Evolutionary conservation across 768 basidiomycete species (phyloP), one percentile per base, ranked within the genome.

Genomic region (Trichaptum fuscoviolaceum): DNA sequence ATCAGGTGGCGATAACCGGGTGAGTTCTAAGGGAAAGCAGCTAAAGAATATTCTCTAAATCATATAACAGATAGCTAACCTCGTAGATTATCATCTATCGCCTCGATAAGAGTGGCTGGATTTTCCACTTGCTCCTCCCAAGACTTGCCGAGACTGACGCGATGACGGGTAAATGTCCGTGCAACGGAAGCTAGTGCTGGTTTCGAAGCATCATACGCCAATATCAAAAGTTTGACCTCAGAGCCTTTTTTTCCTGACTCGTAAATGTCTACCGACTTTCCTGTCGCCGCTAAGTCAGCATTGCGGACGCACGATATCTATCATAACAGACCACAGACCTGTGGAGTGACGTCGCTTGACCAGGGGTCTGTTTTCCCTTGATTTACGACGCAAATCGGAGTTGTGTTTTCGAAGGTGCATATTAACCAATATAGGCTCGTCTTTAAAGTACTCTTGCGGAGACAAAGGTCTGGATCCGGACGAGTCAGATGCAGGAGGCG

Each of bases 401-500:
- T 52, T 20, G 42, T 52, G 15, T 52, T 52, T 52, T 52, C 20
- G 42, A 15, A 52, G 42, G 42, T 52, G 42, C 42, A 52, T 52
- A 15, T 12, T 67, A 9, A 30, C 26, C 35, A 24, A 18, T 36
- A 35, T 62, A 63, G 25, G 65, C 18, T 66, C 12, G 34, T 62
- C 42, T 52, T 52, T 20, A 12, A 52, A 52, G 42, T 20, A 52
- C 17, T 58, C 7, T 7, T 35, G 23, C 0, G 89, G 88, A 1
- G 88, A 88, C 26, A 86, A 77, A 30, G 87, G 81, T 66, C 87
- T 80, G 12, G 90, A 90, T 26, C 83, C 85, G 26, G 89, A 86
- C 71, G 82, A 83, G 73, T 91, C 91, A 8, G 91, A 93, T 20
- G 83, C 78, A 2, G 91, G 92, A n/a, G 91, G 92, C 0, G 91